Conservation (phyloP, 2,329 filamentous ascomycete species). For the Talaromyces sp. region DNA sequence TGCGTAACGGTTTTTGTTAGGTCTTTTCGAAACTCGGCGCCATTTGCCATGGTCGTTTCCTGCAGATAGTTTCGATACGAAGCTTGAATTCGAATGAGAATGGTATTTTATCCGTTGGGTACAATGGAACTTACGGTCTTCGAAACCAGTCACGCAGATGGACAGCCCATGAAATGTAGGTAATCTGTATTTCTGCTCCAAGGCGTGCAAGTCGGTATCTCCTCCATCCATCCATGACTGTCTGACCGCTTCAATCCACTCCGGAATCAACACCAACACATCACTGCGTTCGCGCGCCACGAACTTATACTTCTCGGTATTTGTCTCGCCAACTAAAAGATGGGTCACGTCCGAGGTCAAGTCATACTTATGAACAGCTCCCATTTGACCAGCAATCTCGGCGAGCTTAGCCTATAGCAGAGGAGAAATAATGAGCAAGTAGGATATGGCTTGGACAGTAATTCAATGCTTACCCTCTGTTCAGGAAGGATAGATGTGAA, state of each 20-base stretch:
- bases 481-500: conserved; percentile 81
- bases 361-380: conserved; percentile 80
- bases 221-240: conserved; percentile 74
- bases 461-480: conserved; percentile 56
- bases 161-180: conserved; percentile 49
- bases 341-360: conserved; percentile 95
- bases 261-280: conserved; percentile 72
- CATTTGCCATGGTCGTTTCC: conserved; percentile 61
- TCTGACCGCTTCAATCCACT: conserved; percentile 78
- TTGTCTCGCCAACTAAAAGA: conserved; percentile 80
- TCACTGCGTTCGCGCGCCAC: conserved; percentile 86
- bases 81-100: conserved; percentile 38
- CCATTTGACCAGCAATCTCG: conserved; percentile 65
- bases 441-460: background rate
- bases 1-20: conserved; percentile 82
- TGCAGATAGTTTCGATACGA: conserved; percentile 66
- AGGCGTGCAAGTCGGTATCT: conserved; percentile 63
- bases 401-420: conserved; percentile 35
- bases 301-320: conserved; percentile 92
- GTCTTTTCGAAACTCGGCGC: conserved; percentile 81
- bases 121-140: conserved; percentile 49
- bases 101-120: background rate
- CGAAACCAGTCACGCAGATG: conserved; percentile 66
- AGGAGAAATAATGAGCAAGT: conserved; percentile 12
- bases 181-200: conserved; percentile 57